Evolutionary conservation across 805 yeast species (phyloP).

Genomic region (Candida saitoana): DNA sequence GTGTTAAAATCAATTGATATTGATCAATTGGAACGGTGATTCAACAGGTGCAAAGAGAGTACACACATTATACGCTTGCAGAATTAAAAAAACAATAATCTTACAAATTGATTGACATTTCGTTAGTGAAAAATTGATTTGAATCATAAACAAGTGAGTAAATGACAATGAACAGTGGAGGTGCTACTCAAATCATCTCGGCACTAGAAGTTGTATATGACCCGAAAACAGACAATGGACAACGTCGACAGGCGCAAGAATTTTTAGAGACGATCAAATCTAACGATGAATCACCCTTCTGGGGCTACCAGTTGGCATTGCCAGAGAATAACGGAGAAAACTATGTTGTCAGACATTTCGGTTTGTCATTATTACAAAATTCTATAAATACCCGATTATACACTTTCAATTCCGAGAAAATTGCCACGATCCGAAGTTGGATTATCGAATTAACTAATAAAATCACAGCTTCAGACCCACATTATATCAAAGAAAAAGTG

Average conservation of each 20-base stretch:
- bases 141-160: not conserved
- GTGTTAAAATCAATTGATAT: not conserved
- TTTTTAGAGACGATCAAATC: slow-evolving; percentile 74
- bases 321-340: slow-evolving; percentile 54
- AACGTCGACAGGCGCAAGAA: slow-evolving; percentile 50
- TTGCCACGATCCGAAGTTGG: slow-evolving; percentile 76
- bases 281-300: slow-evolving; percentile 79
- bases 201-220: slow-evolving; percentile 77
- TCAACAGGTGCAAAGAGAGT: not conserved
- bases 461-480: slow-evolving; percentile 68
- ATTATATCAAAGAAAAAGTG: slow-evolving; percentile 82
- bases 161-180: slow-evolving; percentile 57
- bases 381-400: slow-evolving; percentile 62
- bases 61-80: not conserved
- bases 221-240: slow-evolving; percentile 56
- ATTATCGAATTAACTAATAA: slow-evolving; percentile 69
- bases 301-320: slow-evolving; percentile 85
- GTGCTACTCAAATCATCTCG: slow-evolving; percentile 66
- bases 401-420: slow-evolving; percentile 50
- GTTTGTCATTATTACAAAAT: slow-evolving; percentile 72
- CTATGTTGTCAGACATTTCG: slow-evolving; percentile 82
- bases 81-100: too few relatives aligned
- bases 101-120: not conserved
- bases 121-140: not conserved
- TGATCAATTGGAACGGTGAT: not conserved